Evolutionary conservation across 1,284 basidiomycete species (phyloP).

Genomic region (Stereum hirsutum): DNA sequence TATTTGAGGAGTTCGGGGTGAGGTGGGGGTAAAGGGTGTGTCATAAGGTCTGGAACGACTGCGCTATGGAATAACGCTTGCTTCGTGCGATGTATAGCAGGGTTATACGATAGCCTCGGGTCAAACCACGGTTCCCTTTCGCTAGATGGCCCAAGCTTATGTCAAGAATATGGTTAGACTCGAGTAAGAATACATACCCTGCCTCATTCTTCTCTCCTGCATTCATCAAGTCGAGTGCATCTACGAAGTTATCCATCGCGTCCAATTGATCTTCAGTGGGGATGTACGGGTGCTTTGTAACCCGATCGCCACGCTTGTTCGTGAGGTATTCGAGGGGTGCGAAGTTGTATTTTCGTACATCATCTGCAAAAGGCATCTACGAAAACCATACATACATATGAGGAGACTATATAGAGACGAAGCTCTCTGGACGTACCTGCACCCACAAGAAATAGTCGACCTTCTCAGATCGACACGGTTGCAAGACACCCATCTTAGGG

Average conservation of each 20-base stretch:
- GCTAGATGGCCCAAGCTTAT: constrained; percentile 24
- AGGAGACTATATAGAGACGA: background rate
- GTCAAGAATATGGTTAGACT: background rate
- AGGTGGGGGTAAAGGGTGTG: constrained; percentile 72
- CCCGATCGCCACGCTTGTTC: constrained; percentile 65
- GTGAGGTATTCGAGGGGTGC: constrained; percentile 72
- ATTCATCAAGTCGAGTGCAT: constrained; percentile 79
- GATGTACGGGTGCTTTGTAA: constrained; percentile 74
- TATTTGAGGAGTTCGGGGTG: constrained; percentile 81
- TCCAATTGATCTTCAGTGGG: constrained; percentile 74
- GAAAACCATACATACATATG: background rate
- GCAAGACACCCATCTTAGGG: constrained; percentile 78
- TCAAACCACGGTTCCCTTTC: constrained; percentile 70
- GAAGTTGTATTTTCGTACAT: constrained; percentile 83
- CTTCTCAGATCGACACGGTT: constrained; percentile 51
- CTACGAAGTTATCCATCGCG: constrained; percentile 83
- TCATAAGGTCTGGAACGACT: constrained; percentile 63
- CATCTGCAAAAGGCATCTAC: constrained; percentile 92
- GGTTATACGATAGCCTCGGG: constrained; percentile 74
- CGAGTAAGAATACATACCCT: constrained; percentile 34
- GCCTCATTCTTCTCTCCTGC: constrained; percentile 63
- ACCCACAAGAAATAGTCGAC: constrained; percentile 80
- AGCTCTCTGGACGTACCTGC: constrained; percentile 37
- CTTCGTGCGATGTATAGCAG: constrained; percentile 84
- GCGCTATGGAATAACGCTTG: constrained; percentile 89